These are phyloP conservation scores for Alternaria panax DNA, from an alignment of 2,329 filamentous ascomycete genomes.

Conservation along the genomic window DNA sequence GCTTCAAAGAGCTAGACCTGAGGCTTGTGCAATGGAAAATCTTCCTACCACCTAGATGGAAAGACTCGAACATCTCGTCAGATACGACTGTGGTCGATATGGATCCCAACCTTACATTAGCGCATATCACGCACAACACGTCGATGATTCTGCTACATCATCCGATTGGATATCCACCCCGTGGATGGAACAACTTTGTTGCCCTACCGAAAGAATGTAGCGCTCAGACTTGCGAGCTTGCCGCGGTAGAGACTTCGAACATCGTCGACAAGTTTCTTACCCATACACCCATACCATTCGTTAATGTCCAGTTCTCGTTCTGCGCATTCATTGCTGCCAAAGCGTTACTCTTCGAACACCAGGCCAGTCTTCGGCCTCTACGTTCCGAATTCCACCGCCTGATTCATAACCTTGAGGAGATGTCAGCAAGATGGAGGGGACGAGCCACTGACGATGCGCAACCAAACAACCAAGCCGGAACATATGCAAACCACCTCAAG, in stretches of 20 bases:
- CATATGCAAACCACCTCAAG: conserved; percentile 38
- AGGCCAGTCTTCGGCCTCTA: conserved; percentile 25
- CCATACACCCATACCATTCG: conserved; percentile 41
- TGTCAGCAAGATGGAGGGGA: conserved; percentile 37
- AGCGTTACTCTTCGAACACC: conserved; percentile 39
- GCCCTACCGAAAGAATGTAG: conserved; percentile 45
- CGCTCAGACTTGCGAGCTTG: conserved; percentile 44
- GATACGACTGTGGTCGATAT: conserved; percentile 40
- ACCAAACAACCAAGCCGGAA: conserved; percentile 32
- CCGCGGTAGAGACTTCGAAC: conserved; percentile 43
- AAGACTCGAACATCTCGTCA: conserved; percentile 43
- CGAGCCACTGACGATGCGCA: background rate
- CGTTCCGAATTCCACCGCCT: conserved; percentile 37
- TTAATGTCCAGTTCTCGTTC: conserved; percentile 46
- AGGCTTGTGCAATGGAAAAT: conserved; percentile 46
- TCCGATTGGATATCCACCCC: conserved; percentile 41
- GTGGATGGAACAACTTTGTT: conserved; percentile 42
- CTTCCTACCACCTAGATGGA: conserved; percentile 45
- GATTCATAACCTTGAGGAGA: conserved; percentile 36
- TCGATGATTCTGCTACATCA: conserved; percentile 48
- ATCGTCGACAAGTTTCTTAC: conserved; percentile 45
- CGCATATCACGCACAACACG: conserved; percentile 47
- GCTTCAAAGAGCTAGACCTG: conserved; percentile 47
- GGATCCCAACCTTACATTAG: conserved; percentile 46
- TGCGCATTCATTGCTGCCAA: conserved; percentile 46